Percentiles rank a stretch among this genome's conserved stretches.
phyloP scores from a whole-genome alignment of 768 basidiomycete species.

The Trametes sanguinea region DNA sequence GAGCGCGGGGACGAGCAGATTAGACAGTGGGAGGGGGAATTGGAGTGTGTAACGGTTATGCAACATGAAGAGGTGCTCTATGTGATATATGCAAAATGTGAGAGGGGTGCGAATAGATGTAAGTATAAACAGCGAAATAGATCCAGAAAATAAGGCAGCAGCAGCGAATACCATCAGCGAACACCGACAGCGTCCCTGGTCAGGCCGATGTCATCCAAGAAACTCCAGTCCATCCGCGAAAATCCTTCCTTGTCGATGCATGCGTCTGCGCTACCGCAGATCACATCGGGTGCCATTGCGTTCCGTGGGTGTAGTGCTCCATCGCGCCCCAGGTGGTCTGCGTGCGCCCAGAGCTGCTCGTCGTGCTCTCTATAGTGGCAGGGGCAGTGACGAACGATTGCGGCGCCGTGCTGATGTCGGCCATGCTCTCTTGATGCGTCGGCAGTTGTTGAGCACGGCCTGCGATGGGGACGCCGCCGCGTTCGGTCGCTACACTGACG shows the following conservation, averaged over 20 bases:
- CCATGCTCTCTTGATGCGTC: conserved; percentile 40
- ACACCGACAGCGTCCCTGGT: not conserved
- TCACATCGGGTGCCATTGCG: conserved; percentile 13
- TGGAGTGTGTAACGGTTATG: conserved; percentile 7
- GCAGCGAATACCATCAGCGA: not conserved
- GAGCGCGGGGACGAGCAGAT: not conserved
- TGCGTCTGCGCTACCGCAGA: not conserved
- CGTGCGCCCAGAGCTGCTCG: conserved; percentile 51
- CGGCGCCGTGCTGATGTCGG: conserved; percentile 69
- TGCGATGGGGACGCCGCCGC: conserved; percentile 32
- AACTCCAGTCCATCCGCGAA: not conserved
- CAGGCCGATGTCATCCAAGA: conserved; percentile 2
- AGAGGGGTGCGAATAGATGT: conserved; percentile 16
- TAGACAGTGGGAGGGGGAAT: not conserved
- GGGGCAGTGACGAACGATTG: conserved; percentile 71
- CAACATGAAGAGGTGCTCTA: conserved; percentile 19
- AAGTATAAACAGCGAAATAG: conserved; percentile 21
- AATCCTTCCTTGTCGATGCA: not conserved
- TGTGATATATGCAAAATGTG: conserved; percentile 9
- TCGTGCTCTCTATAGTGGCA: conserved; percentile 56
- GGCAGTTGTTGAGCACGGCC: conserved; percentile 15
- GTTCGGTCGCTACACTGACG: conserved; percentile 23
- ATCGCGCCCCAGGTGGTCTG: conserved; percentile 51
- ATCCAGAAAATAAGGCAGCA: conserved; percentile 4
- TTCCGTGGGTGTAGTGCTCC: conserved; percentile 34